Evolutionary conservation across 2,329 filamentous ascomycete species (phyloP).

Genomic region (Sclerotinia spermophila): DNA sequence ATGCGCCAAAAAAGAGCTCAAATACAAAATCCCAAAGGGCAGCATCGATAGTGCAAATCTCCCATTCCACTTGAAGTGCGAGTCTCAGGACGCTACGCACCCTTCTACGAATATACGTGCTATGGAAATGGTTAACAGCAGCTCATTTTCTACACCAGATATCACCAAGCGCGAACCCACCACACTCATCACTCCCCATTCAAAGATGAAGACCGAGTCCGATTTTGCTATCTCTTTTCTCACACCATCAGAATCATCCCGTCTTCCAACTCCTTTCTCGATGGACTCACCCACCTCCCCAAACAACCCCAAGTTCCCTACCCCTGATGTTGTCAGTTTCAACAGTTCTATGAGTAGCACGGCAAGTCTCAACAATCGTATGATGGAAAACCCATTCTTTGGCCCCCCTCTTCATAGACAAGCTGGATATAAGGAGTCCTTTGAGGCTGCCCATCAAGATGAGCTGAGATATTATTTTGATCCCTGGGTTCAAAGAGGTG

Average conservation of each 20-base stretch:
- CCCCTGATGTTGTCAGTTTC: background rate
- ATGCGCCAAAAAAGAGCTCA: background rate
- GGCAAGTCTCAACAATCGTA: background rate
- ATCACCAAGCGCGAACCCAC: background rate
- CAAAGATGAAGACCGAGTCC: conserved; percentile 7
- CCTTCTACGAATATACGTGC: background rate
- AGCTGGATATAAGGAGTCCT: background rate
- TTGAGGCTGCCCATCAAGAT: background rate
- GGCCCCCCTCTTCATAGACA: background rate
- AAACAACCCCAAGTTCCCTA: background rate
- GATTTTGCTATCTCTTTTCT: background rate
- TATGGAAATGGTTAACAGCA: background rate
- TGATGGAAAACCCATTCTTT: background rate
- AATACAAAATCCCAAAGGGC: conserved; percentile 1
- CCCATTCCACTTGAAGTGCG: background rate
- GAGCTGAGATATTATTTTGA: background rate
- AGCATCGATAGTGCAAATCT: background rate
- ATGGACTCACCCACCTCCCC: background rate
- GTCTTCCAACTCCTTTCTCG: background rate
- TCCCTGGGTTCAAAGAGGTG: background rate
- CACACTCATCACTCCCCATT: background rate
- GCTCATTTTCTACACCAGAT: background rate
- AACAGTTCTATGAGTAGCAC: background rate
- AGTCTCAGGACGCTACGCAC: background rate
- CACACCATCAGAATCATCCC: background rate